phyloP scores from a whole-genome alignment of 768 basidiomycete genomes.

The Pulveroboletus sp. region DNA sequence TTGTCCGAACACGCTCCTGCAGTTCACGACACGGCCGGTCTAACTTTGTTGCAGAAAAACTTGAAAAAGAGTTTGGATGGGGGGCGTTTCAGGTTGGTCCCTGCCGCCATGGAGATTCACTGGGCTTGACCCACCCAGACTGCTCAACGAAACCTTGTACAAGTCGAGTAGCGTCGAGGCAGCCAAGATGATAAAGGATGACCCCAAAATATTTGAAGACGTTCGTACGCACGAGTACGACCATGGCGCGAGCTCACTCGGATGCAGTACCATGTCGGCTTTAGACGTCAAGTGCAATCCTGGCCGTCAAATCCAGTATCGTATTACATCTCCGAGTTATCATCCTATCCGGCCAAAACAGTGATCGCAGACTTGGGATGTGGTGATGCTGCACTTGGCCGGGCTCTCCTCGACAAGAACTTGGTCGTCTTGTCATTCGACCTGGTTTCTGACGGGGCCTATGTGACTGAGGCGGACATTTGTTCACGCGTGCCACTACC shows the following conservation, averaged over 20 bases:
- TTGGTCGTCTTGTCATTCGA: constrained; percentile 76
- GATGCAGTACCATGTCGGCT: constrained; percentile 87
- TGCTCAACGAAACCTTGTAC: constrained; percentile 92
- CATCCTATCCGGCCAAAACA: constrained; percentile 59
- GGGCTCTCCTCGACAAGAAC: constrained; percentile 65
- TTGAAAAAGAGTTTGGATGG: constrained; percentile 83
- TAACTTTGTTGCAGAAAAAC: constrained; percentile 72
- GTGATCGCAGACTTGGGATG: constrained; percentile 94
- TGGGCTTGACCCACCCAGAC: constrained; percentile 42
- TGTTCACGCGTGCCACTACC: constrained; percentile 80
- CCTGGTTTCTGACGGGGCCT: constrained; percentile 68
- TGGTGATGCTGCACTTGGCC: constrained; percentile 89
- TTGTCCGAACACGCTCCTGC: constrained; percentile 13
- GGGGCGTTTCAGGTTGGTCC: constrained; percentile 74
- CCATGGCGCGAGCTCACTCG: constrained; percentile 10
- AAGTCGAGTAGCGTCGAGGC: constrained; percentile 78
- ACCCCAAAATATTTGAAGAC: constrained; percentile 80
- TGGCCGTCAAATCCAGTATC: constrained; percentile 97
- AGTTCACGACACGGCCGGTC: constrained; percentile 20
- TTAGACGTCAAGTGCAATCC: constrained; percentile 84
- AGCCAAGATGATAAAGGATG: constrained; percentile 77
- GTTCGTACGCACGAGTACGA: constrained; percentile 39
- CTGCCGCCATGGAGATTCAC: not conserved
- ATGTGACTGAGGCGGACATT: constrained; percentile 89
- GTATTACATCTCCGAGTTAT: constrained; percentile 67